A percentile compares a stretch with the other conserved stretches of the same genome.
Conservation (phyloP, 2,329 filamentous ascomycete species). For the Botrytis aclada region DNA sequence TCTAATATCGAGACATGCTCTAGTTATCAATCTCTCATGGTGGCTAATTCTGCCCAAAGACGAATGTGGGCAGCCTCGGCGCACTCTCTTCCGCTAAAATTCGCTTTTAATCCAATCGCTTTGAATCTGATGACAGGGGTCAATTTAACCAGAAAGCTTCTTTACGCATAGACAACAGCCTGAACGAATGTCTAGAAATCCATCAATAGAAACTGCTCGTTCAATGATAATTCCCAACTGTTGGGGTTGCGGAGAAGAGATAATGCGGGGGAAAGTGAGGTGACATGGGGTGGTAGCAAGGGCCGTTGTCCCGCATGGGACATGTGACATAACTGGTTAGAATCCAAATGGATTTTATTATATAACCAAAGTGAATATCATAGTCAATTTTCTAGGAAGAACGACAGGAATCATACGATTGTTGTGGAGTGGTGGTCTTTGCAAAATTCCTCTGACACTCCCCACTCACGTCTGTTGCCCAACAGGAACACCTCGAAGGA, state of each 20-base stretch:
- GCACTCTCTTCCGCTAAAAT: not conserved
- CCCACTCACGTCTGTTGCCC: too few relatives aligned
- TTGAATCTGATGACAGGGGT: not conserved
- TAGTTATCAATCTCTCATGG: not conserved
- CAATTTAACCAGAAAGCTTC: not conserved
- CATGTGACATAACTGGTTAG: not conserved
- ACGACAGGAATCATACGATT: not conserved
- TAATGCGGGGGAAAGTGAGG: not conserved
- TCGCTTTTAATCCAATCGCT: not conserved
- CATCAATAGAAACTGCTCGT: not conserved
- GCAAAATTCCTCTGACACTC: not conserved
- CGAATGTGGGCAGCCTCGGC: not conserved
- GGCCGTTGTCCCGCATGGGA: not conserved
- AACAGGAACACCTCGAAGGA: not conserved
- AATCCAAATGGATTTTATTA: not conserved
- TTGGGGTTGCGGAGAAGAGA: not conserved
- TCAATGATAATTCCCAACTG: not conserved
- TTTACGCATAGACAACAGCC: not conserved
- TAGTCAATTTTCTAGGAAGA: not conserved
- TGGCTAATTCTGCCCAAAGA: not conserved
- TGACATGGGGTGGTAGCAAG: not conserved
- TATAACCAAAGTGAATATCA: not conserved
- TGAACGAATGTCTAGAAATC: not conserved
- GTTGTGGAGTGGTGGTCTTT: not conserved
- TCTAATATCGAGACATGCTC: not conserved